Percentiles rank a stretch among this genome's conserved stretches.
These are phyloP conservation scores for Capronia epimyces DNA, from an alignment of 2,329 filamentous ascomycete species.

Conservation along the genomic window DNA sequence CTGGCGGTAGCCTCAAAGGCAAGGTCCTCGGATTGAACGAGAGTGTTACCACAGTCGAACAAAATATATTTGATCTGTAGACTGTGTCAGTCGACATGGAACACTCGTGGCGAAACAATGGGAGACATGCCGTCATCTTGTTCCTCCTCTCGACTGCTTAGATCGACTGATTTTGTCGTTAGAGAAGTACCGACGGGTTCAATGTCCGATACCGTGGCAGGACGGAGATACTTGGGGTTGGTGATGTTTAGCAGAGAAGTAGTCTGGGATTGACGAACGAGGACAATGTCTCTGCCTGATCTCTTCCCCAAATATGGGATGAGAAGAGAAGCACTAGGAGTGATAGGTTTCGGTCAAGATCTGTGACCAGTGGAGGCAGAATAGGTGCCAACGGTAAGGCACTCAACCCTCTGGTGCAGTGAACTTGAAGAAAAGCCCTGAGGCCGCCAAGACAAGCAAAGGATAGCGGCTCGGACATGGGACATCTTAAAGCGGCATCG, in stretches of 20 bases:
- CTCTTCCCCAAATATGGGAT: no score
- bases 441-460: background rate
- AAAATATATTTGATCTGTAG: constrained; percentile 63
- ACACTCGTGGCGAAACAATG: background rate
- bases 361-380: no score
- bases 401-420: no score
- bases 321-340: no score
- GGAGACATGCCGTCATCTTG: background rate
- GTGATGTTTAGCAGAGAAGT: background rate
- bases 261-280: background rate
- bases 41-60: constrained; percentile 79
- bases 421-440: background rate
- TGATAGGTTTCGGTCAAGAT: no score
- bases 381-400: no score
- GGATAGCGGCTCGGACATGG: no score
- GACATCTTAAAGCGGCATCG: background rate
- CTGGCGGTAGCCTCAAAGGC: constrained; percentile 89
- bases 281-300: no score
- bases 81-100: background rate
- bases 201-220: no score
- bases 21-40: constrained; percentile 83
- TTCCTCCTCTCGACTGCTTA: background rate
- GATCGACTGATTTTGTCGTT: no score
- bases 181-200: no score
- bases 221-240: background rate